Evolutionary conservation across 768 basidiomycete species (phyloP), one percentile per base, ranked within the genome.

Genomic region (Boletus rex-veris): DNA sequence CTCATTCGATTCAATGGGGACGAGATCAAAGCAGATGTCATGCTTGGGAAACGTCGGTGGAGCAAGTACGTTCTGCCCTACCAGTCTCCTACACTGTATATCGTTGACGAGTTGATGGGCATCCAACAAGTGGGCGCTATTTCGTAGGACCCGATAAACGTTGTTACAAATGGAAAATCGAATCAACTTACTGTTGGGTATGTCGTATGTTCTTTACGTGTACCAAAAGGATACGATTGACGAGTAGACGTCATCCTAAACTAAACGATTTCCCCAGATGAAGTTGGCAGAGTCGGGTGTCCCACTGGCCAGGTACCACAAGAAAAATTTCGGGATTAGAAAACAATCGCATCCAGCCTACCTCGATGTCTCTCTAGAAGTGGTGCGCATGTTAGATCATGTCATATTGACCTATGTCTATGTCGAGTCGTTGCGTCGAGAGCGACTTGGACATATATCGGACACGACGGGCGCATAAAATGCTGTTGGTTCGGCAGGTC

Each of bases 141-240:
- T 74, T 72, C 52, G 50, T 53, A 35, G 74, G 70, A 5, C 71
- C 64, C 0, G 72, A 74, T 37, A 69, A 70, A 6, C 58, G 52
- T 33, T 55, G 62, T 50, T 74, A 73, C 49, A 67, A 68, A n/a
- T 75, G 73, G 74, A 62, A 61, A 12, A 54, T 74, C 4, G 61
- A 63, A n/a, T 48, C 55, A 5, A 60, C 59, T 5, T 62, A 68
- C 12, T 66, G 67, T 26, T 64, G 63, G 64, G 63, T 64, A 62
- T 28, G 52, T 58, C 43, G 45, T 55, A 14, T 36, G 48, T 47
- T 24, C 2, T 45, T 28, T 21, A 4, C 10, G 57, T 11, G 36
- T 26, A 5, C 11, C 36, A 28, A 28, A 28, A n/a, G 21, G 19
- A 37, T 28, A 8, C 5, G 48, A 21, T 21, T n/a, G 15, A 44